Base-by-base conservation (phyloP, 1,284 basidiomycete genomes). In the Marasmius tenuissimus region DNA sequence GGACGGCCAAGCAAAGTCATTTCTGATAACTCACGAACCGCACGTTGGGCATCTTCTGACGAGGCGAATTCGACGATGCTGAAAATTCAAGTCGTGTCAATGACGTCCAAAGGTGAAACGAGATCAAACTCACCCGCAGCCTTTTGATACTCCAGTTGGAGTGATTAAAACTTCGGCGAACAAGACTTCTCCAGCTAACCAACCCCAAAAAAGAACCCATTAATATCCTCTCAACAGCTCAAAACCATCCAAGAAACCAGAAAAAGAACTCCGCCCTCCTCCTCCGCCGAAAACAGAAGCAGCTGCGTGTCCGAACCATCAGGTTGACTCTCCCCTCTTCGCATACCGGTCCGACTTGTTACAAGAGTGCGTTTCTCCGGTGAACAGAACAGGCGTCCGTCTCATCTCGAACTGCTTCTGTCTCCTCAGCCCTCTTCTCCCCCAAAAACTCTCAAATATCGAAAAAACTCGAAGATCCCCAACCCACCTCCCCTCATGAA, bases 401-500 rank as follows among this genome's bases (percentile, higher is more conserved):
- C 56, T 56, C 58, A 54, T 50, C 65, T 68, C 51, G 59, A 45
- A 66, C 72, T 66, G 70, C 69, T 71, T 68, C 67, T 70, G 61
- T 69, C 69, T 69, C 67, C 68, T 70, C 67, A 62, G 66, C 65
- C 67, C 40, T 50, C 58, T 51, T 42, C 60, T 62, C 60, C 62
- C 59, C 69, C 45, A 68, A 71, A 72, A 72, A 68, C 70, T 71
- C 72, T 71, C 64, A 72, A 66, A 73, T 72, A 74, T 75, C 79
- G 76, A 79, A 81, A 81, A 77, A 78, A 78, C 77, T 78, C 78
- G 79, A 85, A 54, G 52, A 83, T 83, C 87, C 86, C 86, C 87
- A 79, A 96, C 95, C 89, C 93, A 97, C 96, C 95, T 95, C 93
- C 93, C 88, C 91, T 86, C 94, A 97, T 96, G 75, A 96, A 97